Base-by-base conservation (phyloP, 805 yeast genomes). In the Sungouiella thailandica region DNA sequence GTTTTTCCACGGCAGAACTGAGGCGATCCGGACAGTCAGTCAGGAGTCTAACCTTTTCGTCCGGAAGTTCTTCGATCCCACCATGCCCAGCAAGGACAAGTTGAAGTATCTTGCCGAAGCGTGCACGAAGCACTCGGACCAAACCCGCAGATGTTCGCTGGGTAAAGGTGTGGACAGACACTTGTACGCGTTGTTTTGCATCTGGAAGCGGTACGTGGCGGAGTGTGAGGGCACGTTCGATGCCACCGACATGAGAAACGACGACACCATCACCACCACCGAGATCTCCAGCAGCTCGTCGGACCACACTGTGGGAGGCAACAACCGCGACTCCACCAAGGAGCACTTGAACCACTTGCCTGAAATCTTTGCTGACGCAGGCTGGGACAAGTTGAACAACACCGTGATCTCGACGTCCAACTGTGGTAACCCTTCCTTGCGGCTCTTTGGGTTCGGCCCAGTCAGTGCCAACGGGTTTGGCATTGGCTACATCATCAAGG, bases 141-240 rank as follows among this genome's bases (percentile, higher is more conserved):
- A 78, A 32, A 84, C 96, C 3, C 76, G 67, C 48, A 69, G 74
- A 37, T 77, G 90, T 44, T 70, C 93, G 1, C 60, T 62, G 39
- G 96, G 96, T 11, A 67, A 78, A 31, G 96, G 96, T n/a, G 94
- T 85, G 49, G 97, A 88, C 55, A 77, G 97, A 50, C 96, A 88
- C 55, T 63, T 88, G 36, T 88, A 81, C 58, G 96, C 95, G 0
- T 64, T 88, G 28, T 85, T 83, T 52, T 84, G 93, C 49, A 80
- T 85, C 44, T 88, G 96, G 95, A 83, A 83, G 52, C 58, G 83
- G 42, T 80, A 77, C 42, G 66, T 64, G 18, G 65, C 61, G 11
- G 41, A 43, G 8, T 24, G 41, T 3, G 51, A 49, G 6, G 48
- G 43, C 7, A 37, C 34, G 4, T 22, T 25, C 11, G n/a, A 17